Base-by-base conservation (phyloP, 2,329 filamentous ascomycete genomes). In the Metarhizium robertsii region DNA sequence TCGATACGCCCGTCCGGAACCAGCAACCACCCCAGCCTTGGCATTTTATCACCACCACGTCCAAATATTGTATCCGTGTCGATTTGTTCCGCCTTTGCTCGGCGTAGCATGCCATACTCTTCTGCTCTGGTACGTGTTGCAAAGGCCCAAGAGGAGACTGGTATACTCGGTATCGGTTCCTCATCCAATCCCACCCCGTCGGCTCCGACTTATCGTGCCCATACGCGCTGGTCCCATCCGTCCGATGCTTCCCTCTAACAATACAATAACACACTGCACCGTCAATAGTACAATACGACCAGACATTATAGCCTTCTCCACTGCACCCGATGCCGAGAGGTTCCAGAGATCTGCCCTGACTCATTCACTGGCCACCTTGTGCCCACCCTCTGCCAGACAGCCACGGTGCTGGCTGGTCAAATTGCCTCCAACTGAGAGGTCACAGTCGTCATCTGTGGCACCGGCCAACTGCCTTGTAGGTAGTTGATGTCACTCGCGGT, bases 261-360 rank as follows among this genome's bases (percentile, higher is more conserved):
- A 34, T 34, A 34, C 32, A 34, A 34, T 34, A 34, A 7, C 6
- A 11, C 10, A 34, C 32, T 11, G 32, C 10, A 34, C 32, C 6
- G 6, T 18, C 42, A 18, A 10, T 16, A 18, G 20, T 40, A 45
- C 42, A 18, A 18, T 45, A 20, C 52, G 40, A 47, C 16, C 18
- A 49, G 48, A 20, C 48, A 49, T 34, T 51, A 16, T 16, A 29
- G 45, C 11, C 20, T 30, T 48, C 45, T 48, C 45, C 45, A 48
- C 45, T 30, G 20, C 20, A 13, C 18, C 45, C 45, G 45, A 48
- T 48, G 45, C 45, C 25, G 45, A 48, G 45, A 48, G 45, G 45
- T 48, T 48, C 45, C 45, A 48, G 34, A 50, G 55, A 54, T 52
- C 52, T 52, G 52, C 47, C 52, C 52, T 56, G 55, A 56, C 55